These are phyloP conservation scores for Ambrosiella xylebori DNA, from an alignment of 2,329 filamentous ascomycete species.

Conservation along the genomic window DNA sequence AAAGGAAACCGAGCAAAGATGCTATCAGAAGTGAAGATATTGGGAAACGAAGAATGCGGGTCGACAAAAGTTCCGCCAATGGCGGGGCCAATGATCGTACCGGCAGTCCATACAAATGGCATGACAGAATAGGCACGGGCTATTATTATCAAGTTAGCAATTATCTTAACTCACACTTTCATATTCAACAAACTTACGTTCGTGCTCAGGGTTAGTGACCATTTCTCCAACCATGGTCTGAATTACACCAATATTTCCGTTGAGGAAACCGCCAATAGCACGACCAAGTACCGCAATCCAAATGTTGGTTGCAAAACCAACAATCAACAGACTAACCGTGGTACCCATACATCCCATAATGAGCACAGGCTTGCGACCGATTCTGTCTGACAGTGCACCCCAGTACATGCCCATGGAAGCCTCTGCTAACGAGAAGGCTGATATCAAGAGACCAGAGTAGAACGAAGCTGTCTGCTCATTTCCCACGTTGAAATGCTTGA, in stretches of 20 bases:
- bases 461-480: conserved; percentile 61
- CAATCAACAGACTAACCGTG: conserved; percentile 63
- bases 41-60: conserved; percentile 57
- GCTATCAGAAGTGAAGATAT: conserved; percentile 45
- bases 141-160: conserved; percentile 19
- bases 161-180: not conserved
- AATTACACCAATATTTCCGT: conserved; percentile 82
- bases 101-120: conserved; percentile 87
- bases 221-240: conserved; percentile 89
- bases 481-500: conserved; percentile 59
- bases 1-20: conserved; percentile 71
- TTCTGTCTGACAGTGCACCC: conserved; percentile 65
- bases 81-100: conserved; percentile 74
- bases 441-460: conserved; percentile 77
- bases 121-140: conserved; percentile 77
- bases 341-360: conserved; percentile 69
- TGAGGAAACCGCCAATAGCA: conserved; percentile 62
- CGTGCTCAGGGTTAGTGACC: conserved; percentile 67
- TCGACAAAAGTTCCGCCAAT: conserved; percentile 78
- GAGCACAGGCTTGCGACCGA: conserved; percentile 74
- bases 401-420: conserved; percentile 74
- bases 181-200: conserved; percentile 41
- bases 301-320: conserved; percentile 69
- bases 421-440: conserved; percentile 69
- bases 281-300: conserved; percentile 67